phyloP scores from a whole-genome alignment of 2,329 filamentous ascomycete species.

The Aspergillus quadrilineatus region DNA sequence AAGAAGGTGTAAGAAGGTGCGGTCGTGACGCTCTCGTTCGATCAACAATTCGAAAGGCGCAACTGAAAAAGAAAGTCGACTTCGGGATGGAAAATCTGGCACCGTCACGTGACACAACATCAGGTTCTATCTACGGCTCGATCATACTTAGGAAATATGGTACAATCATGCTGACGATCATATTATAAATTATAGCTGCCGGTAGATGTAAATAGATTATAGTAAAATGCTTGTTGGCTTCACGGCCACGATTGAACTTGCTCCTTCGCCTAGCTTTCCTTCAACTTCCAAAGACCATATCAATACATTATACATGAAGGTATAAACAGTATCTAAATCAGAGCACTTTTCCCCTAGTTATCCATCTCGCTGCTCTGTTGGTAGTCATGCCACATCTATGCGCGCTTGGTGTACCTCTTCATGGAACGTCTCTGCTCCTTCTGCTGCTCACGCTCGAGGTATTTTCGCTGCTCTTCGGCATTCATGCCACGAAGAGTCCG shows the following conservation, averaged over 20 bases:
- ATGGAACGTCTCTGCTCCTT: slow-evolving; percentile 64
- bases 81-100: slow-evolving; percentile 35
- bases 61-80: slow-evolving; percentile 33
- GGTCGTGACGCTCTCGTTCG: slow-evolving; percentile 15
- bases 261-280: background rate
- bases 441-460: slow-evolving; percentile 75
- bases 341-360: slow-evolving; percentile 16
- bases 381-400: slow-evolving; percentile 26
- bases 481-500: slow-evolving; percentile 72
- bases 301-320: slow-evolving; percentile 27
- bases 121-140: background rate
- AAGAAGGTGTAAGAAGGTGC: slow-evolving; percentile 10
- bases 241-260: background rate
- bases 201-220: background rate
- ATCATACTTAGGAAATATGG: too few relatives aligned
- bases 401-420: slow-evolving; percentile 62
- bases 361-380: background rate
- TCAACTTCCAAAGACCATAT: slow-evolving; percentile 16
- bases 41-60: slow-evolving; percentile 15
- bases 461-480: slow-evolving; percentile 83
- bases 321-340: slow-evolving; percentile 21
- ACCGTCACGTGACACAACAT: slow-evolving; percentile 27
- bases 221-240: background rate
- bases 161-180: too few relatives aligned
- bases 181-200: background rate